Conservation (phyloP, 768 basidiomycete genomes). For the Melanogaster broomeanus region DNA sequence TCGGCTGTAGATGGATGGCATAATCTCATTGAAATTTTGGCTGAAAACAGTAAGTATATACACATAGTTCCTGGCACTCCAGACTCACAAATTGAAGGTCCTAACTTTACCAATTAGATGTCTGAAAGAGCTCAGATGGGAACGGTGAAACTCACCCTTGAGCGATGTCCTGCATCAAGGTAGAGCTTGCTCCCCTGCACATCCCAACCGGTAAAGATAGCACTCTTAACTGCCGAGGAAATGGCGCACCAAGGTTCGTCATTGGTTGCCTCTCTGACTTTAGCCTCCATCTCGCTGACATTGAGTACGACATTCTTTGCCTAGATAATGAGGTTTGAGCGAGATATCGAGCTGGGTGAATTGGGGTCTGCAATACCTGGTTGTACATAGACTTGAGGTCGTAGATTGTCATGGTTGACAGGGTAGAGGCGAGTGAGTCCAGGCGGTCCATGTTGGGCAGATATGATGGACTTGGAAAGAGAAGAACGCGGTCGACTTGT, state of each 20-base stretch:
- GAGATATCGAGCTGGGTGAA: constrained; percentile 1
- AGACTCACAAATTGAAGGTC: constrained; percentile 93
- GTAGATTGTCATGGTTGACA: constrained; percentile 87
- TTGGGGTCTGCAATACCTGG: constrained; percentile 53
- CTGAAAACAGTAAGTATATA: constrained; percentile 40
- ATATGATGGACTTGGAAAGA: neutral
- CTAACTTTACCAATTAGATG: constrained; percentile 43
- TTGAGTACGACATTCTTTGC: constrained; percentile 97
- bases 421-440: constrained; percentile 69
- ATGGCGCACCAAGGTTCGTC: constrained; percentile 94
- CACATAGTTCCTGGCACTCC: neutral
- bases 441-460: constrained; percentile 70
- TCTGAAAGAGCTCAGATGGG: neutral
- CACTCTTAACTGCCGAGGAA: neutral
- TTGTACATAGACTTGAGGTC: constrained; percentile 95
- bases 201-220: constrained; percentile 6
- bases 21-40: constrained; percentile 98
- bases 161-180: constrained; percentile 97
- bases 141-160: constrained; percentile 68
- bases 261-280: constrained; percentile 95
- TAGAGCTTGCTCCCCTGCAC: constrained; percentile 93
- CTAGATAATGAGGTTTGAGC: constrained; percentile 38
- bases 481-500: neutral
- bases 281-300: constrained; percentile 95
- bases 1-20: constrained; percentile 93